Conservation (phyloP, 2,329 filamentous ascomycete species). For the Emmonsiellopsis sp. region DNA sequence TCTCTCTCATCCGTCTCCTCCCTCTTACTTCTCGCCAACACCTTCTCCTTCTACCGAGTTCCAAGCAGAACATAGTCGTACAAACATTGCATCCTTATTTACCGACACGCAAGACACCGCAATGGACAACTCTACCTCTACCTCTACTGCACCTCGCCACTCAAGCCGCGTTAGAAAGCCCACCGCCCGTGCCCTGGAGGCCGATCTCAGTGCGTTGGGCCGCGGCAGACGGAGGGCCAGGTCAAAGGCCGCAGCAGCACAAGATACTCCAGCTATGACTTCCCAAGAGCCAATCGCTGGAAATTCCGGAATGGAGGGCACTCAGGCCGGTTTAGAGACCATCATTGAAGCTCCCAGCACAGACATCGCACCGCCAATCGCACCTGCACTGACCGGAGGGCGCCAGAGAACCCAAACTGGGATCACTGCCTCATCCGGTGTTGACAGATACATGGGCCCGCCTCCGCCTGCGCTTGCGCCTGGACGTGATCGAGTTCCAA, state of each 20-base stretch:
- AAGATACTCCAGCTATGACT: too few species aligned
- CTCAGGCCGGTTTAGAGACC: too few species aligned
- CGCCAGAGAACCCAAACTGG: not conserved
- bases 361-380: too few species aligned
- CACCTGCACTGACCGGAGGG: too few species aligned
- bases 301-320: too few species aligned
- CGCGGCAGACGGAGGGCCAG: not conserved
- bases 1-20: not conserved
- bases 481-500: too few species aligned
- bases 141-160: not conserved
- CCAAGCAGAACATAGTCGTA: not conserved
- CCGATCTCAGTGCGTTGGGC: constrained; percentile 7
- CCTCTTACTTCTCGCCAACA: not conserved
- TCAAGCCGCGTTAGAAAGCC: constrained; percentile 22
- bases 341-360: too few species aligned
- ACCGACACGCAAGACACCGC: not conserved
- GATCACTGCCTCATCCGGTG: not conserved
- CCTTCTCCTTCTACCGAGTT: not conserved
- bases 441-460: not conserved
- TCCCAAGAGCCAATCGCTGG: too few species aligned
- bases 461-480: too few species aligned
- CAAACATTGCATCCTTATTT: not conserved
- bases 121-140: not conserved
- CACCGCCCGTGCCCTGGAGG: constrained; percentile 21
- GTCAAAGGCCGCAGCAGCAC: not conserved